Percentiles rank a stretch among this genome's conserved stretches.
These are phyloP conservation scores for Pythium brachiatum DNA, from an alignment of 352 stramenopile genomes.

Conservation along the genomic window DNA sequence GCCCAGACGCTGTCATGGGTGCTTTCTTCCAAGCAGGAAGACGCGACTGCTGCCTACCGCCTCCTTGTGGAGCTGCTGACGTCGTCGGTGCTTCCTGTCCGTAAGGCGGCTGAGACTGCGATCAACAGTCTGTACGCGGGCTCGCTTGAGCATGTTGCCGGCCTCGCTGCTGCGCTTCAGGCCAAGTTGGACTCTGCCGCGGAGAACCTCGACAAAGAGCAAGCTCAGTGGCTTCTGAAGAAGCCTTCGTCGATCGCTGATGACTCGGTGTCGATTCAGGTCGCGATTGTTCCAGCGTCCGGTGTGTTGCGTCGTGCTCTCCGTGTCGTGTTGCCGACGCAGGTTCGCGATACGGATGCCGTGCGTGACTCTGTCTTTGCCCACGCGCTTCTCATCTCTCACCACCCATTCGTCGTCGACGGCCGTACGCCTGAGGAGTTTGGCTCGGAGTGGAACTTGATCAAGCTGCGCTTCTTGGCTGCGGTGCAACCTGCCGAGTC, in stretches of 20 bases:
- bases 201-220: constrained; percentile 35
- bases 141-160: constrained; percentile 55
- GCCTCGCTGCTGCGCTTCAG: constrained; percentile 53
- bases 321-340: constrained; percentile 46
- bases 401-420: constrained; percentile 75
- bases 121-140: constrained; percentile 49
- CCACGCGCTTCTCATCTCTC: constrained; percentile 47
- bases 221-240: constrained; percentile 2
- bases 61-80: constrained; percentile 60
- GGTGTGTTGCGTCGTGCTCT: constrained; percentile 62
- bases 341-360: constrained; percentile 32
- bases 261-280: constrained; percentile 19
- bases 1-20: constrained; percentile 62
- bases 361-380: constrained; percentile 52
- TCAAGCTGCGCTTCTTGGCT: constrained; percentile 62
- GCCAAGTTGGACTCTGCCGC: constrained; percentile 49
- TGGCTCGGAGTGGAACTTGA: constrained; percentile 56
- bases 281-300: constrained; percentile 36
- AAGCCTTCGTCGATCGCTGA: constrained; percentile 29
- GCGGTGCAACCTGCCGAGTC: constrained; percentile 9
- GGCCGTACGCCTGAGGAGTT: constrained; percentile 51
- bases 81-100: constrained; percentile 46
- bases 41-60: constrained; percentile 47
- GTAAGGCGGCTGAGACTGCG: constrained; percentile 43
- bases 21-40: constrained; percentile 55